Conservation (phyloP, 176 grass and related monocot genomes). For the Aegilops bicornis region DNA sequence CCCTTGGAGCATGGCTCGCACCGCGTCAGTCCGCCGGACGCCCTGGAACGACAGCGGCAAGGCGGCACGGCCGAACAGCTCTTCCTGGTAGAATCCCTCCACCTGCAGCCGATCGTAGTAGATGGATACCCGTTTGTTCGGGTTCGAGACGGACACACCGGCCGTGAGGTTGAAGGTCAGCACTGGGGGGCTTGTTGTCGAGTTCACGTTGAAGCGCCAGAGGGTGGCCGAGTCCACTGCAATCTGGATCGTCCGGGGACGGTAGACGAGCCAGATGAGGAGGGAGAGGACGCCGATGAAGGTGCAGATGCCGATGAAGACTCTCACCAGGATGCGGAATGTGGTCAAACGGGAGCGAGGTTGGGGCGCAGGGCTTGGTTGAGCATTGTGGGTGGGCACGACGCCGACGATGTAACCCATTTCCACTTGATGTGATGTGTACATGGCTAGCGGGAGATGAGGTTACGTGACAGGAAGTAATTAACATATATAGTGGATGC, state of each 20-base stretch:
- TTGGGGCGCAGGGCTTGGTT: too few relatives aligned
- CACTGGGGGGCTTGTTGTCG: not conserved
- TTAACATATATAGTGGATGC: not conserved
- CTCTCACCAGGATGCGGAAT: not conserved
- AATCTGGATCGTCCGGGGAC: slow-evolving; percentile 39
- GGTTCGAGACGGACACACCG: slow-evolving; percentile 42
- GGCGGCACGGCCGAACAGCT: slow-evolving; percentile 17
- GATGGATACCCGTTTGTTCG: slow-evolving; percentile 43
- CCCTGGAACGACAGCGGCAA: slow-evolving; percentile 41
- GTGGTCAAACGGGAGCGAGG: not conserved
- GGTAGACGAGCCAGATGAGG: slow-evolving; percentile 67
- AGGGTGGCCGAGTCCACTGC: slow-evolving; percentile 35
- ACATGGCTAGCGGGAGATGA: not conserved
- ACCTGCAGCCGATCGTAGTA: slow-evolving; percentile 65
- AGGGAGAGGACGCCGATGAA: slow-evolving; percentile 18
- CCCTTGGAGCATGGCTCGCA: slow-evolving; percentile 26
- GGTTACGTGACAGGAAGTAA: not conserved
- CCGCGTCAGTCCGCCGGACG: not conserved
- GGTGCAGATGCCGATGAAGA: slow-evolving; percentile 30
- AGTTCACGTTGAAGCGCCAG: slow-evolving; percentile 23
- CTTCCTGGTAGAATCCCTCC: slow-evolving; percentile 35
- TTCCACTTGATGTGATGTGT: too few relatives aligned
- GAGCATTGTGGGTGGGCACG: too few relatives aligned
- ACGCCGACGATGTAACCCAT: too few relatives aligned
- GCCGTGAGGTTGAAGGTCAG: slow-evolving; percentile 46